phyloP scores from a whole-genome alignment of 805 yeast genomes.

The Sugiyamaella valdiviana region DNA sequence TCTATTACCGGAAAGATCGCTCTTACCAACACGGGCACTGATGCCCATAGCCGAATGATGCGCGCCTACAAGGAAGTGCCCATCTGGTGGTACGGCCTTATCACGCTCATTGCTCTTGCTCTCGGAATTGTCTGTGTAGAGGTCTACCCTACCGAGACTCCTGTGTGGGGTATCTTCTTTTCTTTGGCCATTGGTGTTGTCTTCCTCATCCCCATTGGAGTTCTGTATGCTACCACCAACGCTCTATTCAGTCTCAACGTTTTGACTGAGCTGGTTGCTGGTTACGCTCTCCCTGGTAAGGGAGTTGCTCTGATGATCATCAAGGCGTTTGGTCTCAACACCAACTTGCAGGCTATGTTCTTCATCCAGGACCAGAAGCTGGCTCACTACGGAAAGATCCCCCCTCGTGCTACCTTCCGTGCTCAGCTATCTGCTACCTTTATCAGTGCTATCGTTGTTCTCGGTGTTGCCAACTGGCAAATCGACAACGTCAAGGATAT shows the following conservation, averaged over 20 bases:
- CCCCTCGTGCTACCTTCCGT: constrained; percentile 45
- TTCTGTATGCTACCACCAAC: constrained; percentile 56
- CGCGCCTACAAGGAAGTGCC: constrained; percentile 60
- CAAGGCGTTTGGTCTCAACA: constrained; percentile 4
- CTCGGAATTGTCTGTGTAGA: constrained; percentile 40
- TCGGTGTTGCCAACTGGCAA: constrained; percentile 32
- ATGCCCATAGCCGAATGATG: constrained; percentile 36
- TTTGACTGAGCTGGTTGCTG: constrained; percentile 56
- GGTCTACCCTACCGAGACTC: constrained; percentile 43
- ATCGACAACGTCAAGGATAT: constrained; percentile 30
- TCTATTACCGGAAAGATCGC: constrained; percentile 38
- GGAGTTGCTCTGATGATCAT: constrained; percentile 43
- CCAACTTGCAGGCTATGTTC: constrained; percentile 41
- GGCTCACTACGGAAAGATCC: constrained; percentile 54
- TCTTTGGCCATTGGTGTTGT: constrained; percentile 47
- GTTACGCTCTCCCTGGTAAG: constrained; percentile 59
- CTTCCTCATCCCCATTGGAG: constrained; percentile 56
- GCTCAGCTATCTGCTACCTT: constrained; percentile 39
- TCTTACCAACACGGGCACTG: constrained; percentile 40
- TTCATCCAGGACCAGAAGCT: constrained; percentile 52
- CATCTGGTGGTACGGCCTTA: constrained; percentile 60
- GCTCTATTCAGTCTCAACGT: constrained; percentile 53
- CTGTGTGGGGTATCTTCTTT: constrained; percentile 57
- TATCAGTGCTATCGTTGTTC: constrained; percentile 28
- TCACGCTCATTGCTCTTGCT: constrained; percentile 39